Percentiles rank a stretch among this genome's conserved stretches.
These are phyloP conservation scores for Fusarium continuum DNA, from an alignment of 2,329 filamentous ascomycete species.

Conservation along the genomic window DNA sequence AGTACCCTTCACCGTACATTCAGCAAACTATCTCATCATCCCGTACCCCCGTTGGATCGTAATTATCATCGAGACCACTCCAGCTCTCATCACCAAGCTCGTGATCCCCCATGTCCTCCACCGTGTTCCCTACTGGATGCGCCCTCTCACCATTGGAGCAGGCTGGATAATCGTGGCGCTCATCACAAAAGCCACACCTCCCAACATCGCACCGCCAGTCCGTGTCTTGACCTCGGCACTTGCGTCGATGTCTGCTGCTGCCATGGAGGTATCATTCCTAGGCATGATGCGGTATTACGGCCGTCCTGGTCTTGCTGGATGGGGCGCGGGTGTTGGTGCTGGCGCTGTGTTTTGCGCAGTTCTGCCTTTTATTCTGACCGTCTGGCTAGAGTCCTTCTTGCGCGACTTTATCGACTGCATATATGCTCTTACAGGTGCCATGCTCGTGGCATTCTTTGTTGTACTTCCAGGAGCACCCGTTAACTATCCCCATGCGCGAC, in stretches of 20 bases:
- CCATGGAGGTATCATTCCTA: conserved; percentile 48
- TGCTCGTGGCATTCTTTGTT: conserved; percentile 44
- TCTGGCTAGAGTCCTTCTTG: conserved; percentile 41
- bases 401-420: conserved; percentile 43
- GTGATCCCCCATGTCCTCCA: conserved; percentile 43
- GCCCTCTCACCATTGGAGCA: conserved; percentile 40
- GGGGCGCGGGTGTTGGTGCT: conserved; percentile 48
- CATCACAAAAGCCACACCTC: conserved; percentile 43
- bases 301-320: conserved; percentile 46
- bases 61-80: conserved; percentile 46
- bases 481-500: conserved; percentile 32
- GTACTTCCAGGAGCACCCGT: conserved; percentile 42
- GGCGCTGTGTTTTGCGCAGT: conserved; percentile 44
- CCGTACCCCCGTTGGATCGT: conserved; percentile 47
- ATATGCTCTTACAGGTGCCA: conserved; percentile 40
- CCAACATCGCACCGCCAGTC: conserved; percentile 47
- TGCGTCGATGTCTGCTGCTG: conserved; percentile 44
- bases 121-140: conserved; percentile 42
- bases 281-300: conserved; percentile 45
- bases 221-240: conserved; percentile 45
- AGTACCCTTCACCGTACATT: conserved; percentile 45
- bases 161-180: conserved; percentile 45
- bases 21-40: conserved; percentile 49
- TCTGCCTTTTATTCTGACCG: conserved; percentile 45
- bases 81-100: conserved; percentile 45